A percentile compares a stretch with the other conserved stretches of the same genome.
Conservation (phyloP, 2,329 filamentous ascomycete species). For the Ceratocystis diversiconidia region DNA sequence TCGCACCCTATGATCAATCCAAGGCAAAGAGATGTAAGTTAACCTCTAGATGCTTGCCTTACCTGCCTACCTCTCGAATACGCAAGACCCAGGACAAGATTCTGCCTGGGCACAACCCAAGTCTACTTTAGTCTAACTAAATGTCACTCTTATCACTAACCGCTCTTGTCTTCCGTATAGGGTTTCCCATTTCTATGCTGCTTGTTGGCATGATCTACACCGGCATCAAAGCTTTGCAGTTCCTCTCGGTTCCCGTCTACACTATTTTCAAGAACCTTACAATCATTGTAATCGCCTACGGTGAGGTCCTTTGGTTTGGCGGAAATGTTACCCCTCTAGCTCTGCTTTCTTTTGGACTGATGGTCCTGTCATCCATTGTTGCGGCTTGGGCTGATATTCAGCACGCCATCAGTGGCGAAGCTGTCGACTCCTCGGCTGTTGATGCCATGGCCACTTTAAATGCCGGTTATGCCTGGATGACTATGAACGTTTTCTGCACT, state of each 20-base stretch:
- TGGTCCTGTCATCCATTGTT: conserved; percentile 88
- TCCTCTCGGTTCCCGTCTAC: conserved; percentile 93
- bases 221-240: conserved; percentile 87
- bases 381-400: conserved; percentile 97
- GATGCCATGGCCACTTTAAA: conserved; percentile 79
- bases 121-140: not conserved
- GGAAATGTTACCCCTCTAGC: conserved; percentile 77
- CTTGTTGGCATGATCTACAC: conserved; percentile 99
- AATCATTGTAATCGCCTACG: conserved; percentile 96
- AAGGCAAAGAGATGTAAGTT: conserved; percentile 82
- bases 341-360: conserved; percentile 85
- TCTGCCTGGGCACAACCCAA: not conserved
- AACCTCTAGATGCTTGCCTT: not conserved
- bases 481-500: conserved; percentile 88
- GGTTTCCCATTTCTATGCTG: conserved; percentile 91
- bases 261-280: conserved; percentile 99
- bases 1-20: conserved; percentile 66
- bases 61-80: not conserved
- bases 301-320: conserved; percentile 96
- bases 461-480: conserved; percentile 94
- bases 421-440: conserved; percentile 44
- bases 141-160: not conserved
- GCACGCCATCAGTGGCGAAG: conserved; percentile 56
- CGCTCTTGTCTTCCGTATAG: conserved; percentile 31
- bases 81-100: not conserved